phyloP scores from a whole-genome alignment of 1,284 basidiomycete genomes.

The Tremellales sp. region DNA sequence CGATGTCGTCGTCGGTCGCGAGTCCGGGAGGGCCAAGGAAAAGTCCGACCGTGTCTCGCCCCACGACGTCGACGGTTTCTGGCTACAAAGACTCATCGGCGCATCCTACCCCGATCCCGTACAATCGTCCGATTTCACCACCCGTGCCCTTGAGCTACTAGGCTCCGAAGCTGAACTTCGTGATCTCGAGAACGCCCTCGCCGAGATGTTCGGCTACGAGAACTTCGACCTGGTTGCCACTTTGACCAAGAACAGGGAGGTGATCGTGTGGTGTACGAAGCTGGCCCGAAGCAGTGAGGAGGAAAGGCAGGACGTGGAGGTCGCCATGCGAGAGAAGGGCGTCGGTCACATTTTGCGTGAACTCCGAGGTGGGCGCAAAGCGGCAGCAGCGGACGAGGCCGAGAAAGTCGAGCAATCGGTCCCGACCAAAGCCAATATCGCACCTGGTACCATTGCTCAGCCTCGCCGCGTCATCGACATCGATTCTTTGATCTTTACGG shows the following conservation, averaged over 20 bases:
- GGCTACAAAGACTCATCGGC: conserved; percentile 92
- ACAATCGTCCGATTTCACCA: conserved; percentile 87
- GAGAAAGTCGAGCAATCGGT: conserved; percentile 53
- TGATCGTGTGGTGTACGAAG: conserved; percentile 97
- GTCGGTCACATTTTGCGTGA: conserved; percentile 93
- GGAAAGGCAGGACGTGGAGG: conserved; percentile 89
- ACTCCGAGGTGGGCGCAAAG: conserved; percentile 68
- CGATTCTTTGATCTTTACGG: conserved; percentile 90
- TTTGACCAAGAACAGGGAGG: conserved; percentile 92
- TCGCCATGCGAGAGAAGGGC: conserved; percentile 96
- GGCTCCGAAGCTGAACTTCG: conserved; percentile 84
- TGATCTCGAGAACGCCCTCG: conserved; percentile 94
- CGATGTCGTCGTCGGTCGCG: conserved; percentile 63
- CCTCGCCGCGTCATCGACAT: conserved; percentile 86
- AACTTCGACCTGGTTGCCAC: conserved; percentile 84
- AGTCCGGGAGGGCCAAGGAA: conserved; percentile 33
- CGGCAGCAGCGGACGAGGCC: conserved; percentile 49
- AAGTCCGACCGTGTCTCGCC: conserved; percentile 72
- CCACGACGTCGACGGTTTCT: conserved; percentile 92
- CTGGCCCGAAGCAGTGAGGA: conserved; percentile 85
- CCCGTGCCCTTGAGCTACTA: conserved; percentile 79
- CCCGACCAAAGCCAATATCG: conserved; percentile 81
- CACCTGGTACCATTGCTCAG: conserved; percentile 79
- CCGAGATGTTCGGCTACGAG: conserved; percentile 95
- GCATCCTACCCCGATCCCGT: conserved; percentile 90